These are phyloP conservation scores for Phytophthora megakarya DNA, from an alignment of 352 stramenopile genomes.

Conservation along the genomic window DNA sequence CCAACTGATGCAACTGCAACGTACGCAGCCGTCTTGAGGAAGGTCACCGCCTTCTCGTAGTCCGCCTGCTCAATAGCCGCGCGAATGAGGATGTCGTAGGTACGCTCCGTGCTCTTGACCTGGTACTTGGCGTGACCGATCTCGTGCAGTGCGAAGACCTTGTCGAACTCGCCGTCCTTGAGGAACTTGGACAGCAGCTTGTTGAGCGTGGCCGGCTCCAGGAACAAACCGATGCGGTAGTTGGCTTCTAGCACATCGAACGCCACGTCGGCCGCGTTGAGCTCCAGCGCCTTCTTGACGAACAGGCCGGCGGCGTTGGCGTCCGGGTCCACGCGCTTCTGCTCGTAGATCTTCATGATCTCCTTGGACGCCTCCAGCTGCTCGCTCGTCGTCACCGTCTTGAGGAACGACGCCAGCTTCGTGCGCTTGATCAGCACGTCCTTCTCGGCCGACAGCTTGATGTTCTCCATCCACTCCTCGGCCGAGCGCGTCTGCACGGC, in stretches of 20 bases:
- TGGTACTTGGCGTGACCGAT: conserved; percentile 81
- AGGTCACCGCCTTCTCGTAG: conserved; percentile 69
- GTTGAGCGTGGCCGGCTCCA: conserved; percentile 81
- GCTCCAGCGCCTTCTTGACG: conserved; percentile 84
- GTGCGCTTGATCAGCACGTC: conserved; percentile 84
- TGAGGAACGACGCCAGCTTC: conserved; percentile 84
- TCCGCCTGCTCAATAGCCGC: conserved; percentile 77
- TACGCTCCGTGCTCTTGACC: conserved; percentile 84
- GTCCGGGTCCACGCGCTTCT: conserved; percentile 84
- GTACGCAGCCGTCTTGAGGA: conserved; percentile 79
- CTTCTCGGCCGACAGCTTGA: conserved; percentile 69
- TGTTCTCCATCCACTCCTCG: conserved; percentile 85
- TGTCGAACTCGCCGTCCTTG: conserved; percentile 77
- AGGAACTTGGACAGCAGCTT: conserved; percentile 86
- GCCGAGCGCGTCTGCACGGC: conserved; percentile 55
- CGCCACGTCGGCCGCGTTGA: conserved; percentile 68
- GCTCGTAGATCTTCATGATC: conserved; percentile 90
- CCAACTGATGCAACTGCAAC: conserved; percentile 25
- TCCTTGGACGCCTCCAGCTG: conserved; percentile 80
- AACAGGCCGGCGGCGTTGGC: conserved; percentile 76
- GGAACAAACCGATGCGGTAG: conserved; percentile 84
- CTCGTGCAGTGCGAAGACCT: conserved; percentile 78
- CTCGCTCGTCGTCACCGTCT: conserved; percentile 81
- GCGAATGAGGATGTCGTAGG: conserved; percentile 85
- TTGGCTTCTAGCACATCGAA: conserved; percentile 84